Percentiles rank a stretch among this genome's conserved stretches.
phyloP scores from a whole-genome alignment of 139 green algal genomes.

The Closterium sp. region DNA sequence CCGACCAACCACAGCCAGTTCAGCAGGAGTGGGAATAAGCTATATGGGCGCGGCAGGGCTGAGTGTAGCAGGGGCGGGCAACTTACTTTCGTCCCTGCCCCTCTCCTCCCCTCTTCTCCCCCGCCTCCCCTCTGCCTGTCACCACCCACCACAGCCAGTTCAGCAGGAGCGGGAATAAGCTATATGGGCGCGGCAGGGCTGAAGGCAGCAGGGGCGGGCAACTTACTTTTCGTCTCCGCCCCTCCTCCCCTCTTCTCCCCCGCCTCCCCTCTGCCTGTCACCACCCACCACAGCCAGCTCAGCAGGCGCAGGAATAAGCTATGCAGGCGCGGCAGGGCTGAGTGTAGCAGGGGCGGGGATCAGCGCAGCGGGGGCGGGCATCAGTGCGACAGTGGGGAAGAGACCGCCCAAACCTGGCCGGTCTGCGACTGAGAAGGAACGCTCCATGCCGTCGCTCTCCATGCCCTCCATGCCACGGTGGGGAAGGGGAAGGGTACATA shows the following conservation, averaged over 20 bases:
- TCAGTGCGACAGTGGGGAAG: neutral
- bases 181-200: neutral
- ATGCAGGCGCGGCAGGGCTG: neutral
- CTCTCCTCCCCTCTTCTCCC: neutral
- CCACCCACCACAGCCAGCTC: neutral
- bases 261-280: neutral
- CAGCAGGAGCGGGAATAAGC: neutral
- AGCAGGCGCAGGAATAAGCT: neutral
- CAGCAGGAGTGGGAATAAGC: too few relatives aligned
- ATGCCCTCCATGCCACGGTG: neutral
- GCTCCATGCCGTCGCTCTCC: neutral
- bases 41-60: too few relatives aligned
- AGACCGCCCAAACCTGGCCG: neutral
- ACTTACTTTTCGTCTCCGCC: neutral
- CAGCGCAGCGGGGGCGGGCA: neutral
- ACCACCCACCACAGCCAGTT: neutral
- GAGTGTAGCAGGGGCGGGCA: too few relatives aligned
- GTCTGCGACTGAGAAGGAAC: neutral
- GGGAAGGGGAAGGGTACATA: neutral
- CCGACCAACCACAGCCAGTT: too few relatives aligned
- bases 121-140: too few relatives aligned
- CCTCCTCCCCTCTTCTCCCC: neutral
- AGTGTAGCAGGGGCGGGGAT: neutral
- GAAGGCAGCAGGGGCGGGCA: neutral
- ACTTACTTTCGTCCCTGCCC: too few relatives aligned